These are phyloP conservation scores for Penicillium salamii DNA, from an alignment of 495 filamentous ascomycete genomes.

Conservation along the genomic window DNA sequence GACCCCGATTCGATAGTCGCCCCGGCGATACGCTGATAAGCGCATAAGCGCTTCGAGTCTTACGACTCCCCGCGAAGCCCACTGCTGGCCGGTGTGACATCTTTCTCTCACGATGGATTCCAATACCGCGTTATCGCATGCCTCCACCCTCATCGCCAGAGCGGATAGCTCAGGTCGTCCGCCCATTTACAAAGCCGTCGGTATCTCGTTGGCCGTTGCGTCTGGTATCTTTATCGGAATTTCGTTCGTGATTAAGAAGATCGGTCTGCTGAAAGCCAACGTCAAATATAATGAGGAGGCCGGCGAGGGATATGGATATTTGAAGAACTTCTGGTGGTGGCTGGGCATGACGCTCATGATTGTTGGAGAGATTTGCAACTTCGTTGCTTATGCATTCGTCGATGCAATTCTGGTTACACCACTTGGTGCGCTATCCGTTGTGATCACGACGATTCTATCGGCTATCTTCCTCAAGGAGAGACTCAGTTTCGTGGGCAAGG, in stretches of 20 bases:
- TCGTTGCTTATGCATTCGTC: conserved; percentile 94
- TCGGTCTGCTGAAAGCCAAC: conserved; percentile 86
- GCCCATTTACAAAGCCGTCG: conserved; percentile 78
- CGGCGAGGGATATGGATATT: conserved; percentile 95
- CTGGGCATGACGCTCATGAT: conserved; percentile 96
- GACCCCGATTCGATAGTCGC: background rate
- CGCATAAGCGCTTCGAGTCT: conserved; percentile 23
- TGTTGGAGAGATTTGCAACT: conserved; percentile 94
- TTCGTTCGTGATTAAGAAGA: conserved; percentile 95
- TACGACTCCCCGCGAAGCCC: conserved; percentile 22
- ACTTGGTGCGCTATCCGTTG: conserved; percentile 89
- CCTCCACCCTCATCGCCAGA: conserved; percentile 49
- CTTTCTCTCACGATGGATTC: conserved; percentile 43
- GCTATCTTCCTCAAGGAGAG: conserved; percentile 97
- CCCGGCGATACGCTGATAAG: conserved; percentile 17
- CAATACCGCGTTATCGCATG: conserved; percentile 29
- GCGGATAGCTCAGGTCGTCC: conserved; percentile 46
- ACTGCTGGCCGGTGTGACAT: conserved; percentile 29
- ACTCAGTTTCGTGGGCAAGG: conserved; percentile 91
- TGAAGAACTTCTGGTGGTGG: conserved; percentile 98
- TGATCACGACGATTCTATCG: conserved; percentile 87
- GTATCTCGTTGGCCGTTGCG: conserved; percentile 79
- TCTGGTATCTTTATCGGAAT: conserved; percentile 93
- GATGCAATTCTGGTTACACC: conserved; percentile 97
- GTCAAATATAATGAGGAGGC: conserved; percentile 95